Conservation (phyloP, 179 eudicot genomes). For the Silene noctiflora region DNA sequence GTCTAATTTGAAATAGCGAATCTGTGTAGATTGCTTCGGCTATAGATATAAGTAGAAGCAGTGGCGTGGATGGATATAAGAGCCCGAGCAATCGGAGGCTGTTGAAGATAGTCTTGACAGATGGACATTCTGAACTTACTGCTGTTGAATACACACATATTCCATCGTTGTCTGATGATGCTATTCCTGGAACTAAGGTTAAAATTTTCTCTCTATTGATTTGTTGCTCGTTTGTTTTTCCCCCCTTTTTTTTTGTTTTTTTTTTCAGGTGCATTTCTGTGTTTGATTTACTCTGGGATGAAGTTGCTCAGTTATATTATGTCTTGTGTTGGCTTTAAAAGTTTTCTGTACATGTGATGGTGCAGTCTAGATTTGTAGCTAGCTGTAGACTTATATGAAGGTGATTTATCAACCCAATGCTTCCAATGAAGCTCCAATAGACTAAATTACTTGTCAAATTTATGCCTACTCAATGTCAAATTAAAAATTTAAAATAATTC, state of each 20-base stretch:
- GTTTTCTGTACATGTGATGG: not conserved
- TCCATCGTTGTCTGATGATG: conserved; percentile 59
- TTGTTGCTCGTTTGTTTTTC: not conserved
- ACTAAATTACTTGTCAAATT: not conserved
- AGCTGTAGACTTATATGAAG: not conserved
- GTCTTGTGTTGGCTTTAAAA: not conserved
- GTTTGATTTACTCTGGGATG: not conserved
- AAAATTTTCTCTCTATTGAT: conserved; percentile 3
- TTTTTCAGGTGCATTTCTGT: not conserved
- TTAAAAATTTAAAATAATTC: not conserved
- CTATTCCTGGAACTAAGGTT: conserved; percentile 92
- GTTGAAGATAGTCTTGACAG: conserved; percentile 65
- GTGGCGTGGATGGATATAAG: conserved; percentile 40
- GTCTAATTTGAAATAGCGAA: conserved; percentile 12
- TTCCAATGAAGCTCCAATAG: not conserved
- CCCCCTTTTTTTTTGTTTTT: not conserved
- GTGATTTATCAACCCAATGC: not conserved
- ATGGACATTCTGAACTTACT: conserved; percentile 68
- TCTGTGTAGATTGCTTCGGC: conserved; percentile 56
- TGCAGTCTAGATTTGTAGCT: not conserved
- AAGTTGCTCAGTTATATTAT: not conserved
- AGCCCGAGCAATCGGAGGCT: conserved; percentile 49
- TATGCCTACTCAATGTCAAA: not conserved
- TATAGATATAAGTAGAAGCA: conserved; percentile 68
- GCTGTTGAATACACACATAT: conserved; percentile 69